Percentiles rank a stretch among this genome's conserved stretches.
Conservation (phyloP, 345 rosid species). For the Citrus inodora region DNA sequence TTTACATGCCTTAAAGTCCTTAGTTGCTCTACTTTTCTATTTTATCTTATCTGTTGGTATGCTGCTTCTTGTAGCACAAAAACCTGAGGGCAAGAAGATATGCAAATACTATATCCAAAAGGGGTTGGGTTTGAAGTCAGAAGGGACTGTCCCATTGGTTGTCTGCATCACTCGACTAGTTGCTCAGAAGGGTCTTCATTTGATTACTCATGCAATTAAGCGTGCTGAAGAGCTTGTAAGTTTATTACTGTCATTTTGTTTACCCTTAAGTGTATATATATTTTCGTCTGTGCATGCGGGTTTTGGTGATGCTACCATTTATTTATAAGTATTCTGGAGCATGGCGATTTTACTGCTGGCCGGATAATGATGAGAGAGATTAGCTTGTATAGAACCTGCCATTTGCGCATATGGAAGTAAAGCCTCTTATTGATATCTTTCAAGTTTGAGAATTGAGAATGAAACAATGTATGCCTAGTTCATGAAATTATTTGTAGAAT, state of each 20-base stretch:
- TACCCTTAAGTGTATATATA: background rate
- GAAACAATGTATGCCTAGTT: background rate
- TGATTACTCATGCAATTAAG: conserved; percentile 53
- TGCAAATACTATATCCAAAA: conserved; percentile 48
- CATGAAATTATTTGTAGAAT: background rate
- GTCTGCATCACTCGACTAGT: conserved; percentile 56
- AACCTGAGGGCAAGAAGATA: conserved; percentile 37
- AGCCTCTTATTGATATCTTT: background rate
- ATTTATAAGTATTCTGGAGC: background rate
- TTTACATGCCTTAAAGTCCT: background rate
- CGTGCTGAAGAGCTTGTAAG: conserved; percentile 44
- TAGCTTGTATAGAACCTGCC: background rate
- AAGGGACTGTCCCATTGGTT: conserved; percentile 39
- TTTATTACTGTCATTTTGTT: background rate
- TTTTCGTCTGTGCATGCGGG: background rate
- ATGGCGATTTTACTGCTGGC: background rate
- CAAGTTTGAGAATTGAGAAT: background rate
- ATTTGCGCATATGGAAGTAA: background rate
- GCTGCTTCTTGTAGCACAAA: conserved; percentile 30
- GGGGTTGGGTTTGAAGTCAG: conserved; percentile 47
- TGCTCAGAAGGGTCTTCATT: conserved; percentile 62
- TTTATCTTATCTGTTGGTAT: background rate
- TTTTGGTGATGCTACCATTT: background rate
- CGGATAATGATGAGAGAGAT: background rate
- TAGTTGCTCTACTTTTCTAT: background rate